Base-by-base conservation (phyloP, 371 early-diverging fungal genomes). In the Nematocida sp. region DNA sequence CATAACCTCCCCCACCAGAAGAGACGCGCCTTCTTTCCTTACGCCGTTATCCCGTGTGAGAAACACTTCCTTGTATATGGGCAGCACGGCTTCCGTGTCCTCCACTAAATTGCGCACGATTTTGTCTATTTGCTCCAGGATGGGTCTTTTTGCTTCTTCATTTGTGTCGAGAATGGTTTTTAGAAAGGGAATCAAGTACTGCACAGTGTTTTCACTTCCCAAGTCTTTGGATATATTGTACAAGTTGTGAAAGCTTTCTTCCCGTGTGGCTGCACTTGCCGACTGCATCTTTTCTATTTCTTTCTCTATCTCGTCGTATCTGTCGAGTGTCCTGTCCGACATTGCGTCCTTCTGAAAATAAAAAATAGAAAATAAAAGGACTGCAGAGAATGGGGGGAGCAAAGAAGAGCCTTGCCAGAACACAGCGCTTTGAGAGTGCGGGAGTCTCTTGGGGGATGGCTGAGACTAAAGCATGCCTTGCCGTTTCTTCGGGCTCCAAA, bases 241-340 rank as follows among this genome's bases (percentile, higher is more conserved):
- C 23, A 70, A 46, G 1, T 56, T 70, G 13, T 60, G 36, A 8
- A 70, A 40, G 40, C 74, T 70, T 29, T 43, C 45, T 45, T 70
- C 74, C 49, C 74, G 36, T 60, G 37, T 7, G 31, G 56, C 60
- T 8, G 74, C 7, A 40, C 60, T 60, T n/a, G 62, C 5, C 32
- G 74, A 70, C 21, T 70, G 74, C 74, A 70, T 70, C 19, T 43
- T 25, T 25, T 70, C 74, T 21, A 70, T 57, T 43, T 70, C 74
- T 21, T 50, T 17, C 36, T 70, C 74, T 15, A 70, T 70, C 25
- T 70, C 74, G 31, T 70, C 74, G 62, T 70, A 70, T 23, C 57
- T 56, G 27, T 57, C 31, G 11, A 57, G 40, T 4, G 45, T 15
- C 11, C 15, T 45, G 43, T 64, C 55, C 29, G 8, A 23, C 55